Evolutionary conservation across 1,284 basidiomycete species (phyloP), one percentile per base, ranked within the genome.

Genomic region (Abortiporus biennis): DNA sequence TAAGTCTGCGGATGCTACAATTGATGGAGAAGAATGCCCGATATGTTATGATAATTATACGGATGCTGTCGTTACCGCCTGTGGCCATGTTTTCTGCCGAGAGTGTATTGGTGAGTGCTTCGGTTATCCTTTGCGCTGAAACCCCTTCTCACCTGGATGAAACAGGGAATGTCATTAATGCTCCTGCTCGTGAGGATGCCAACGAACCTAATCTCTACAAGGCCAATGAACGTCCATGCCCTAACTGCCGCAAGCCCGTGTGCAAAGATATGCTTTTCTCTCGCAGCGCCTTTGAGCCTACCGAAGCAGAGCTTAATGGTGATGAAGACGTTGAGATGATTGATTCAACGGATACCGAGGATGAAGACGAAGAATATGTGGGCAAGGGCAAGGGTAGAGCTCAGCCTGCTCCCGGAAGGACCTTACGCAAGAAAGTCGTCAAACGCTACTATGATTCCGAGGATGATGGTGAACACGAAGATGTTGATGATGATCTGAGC

Each of bases 11-110:
- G 71, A 78, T 52, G 72, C 71, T 6, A 57, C 58, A 12, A 48
- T 65, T 8, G 73, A 75, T 23, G 66, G 64, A 22, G 74, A 75
- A 33, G 72, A 76, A 36, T 80, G 74, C 47, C 69, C 75, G 0
- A 69, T 79, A 30, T 78, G 74, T 50, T 70, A 67, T 44, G 75
- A 78, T 45, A 55, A 53, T 3, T 62, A 72, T 46, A 70, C 64
- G 0, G 64, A 71, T 43, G 56, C 74, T 2, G 63, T 74, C 6
- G 54, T 77, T 8, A 78, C 74, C 0, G 49, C 63, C 0, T 78
- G 76, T 48, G 59, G 57, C 6, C 76, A 78, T 47, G 56, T 67
- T 3, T 78, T 74, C 56, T 80, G 75, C 50, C 59, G 64, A 13
- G 69, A 69, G 36, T 78, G 75, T 47, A 65, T 74, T 27, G 46